phyloP scores from a whole-genome alignment of 805 yeast genomes.

The Starmerella floris region DNA sequence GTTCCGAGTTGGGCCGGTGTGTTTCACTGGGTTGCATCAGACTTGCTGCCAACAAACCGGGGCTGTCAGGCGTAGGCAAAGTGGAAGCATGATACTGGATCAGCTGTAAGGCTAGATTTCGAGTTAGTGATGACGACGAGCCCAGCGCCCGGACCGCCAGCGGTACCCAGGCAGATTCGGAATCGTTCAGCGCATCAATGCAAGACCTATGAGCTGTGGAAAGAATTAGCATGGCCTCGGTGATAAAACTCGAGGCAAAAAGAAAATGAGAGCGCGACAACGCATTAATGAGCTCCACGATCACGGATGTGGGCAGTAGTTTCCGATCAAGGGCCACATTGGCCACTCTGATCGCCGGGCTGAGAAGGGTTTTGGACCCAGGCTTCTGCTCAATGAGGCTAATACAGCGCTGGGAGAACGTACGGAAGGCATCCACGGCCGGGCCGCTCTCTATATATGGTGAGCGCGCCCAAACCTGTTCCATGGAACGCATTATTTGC shows the following conservation, averaged over 20 bases:
- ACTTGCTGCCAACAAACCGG: background rate
- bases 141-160: constrained; percentile 9
- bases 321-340: constrained; percentile 5
- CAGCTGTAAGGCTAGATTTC: constrained; percentile 2
- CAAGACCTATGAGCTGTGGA: background rate
- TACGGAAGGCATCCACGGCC: background rate
- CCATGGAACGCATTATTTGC: constrained; percentile 17
- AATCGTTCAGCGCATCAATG: background rate
- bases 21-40: constrained; percentile 3
- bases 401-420: constrained; percentile 8
- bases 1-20: background rate
- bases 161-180: constrained; percentile 5
- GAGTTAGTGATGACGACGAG: constrained; percentile 2
- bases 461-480: constrained; percentile 6
- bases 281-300: background rate
- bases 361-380: constrained; percentile 15
- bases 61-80: background rate
- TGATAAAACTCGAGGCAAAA: constrained; percentile 4
- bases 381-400: constrained; percentile 1
- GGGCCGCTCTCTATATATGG: background rate
- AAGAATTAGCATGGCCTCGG: constrained; percentile 3
- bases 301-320: constrained; percentile 3
- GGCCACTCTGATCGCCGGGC: constrained; percentile 10
- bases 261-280: constrained; percentile 1
- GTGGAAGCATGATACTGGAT: constrained; percentile 1